Evolutionary conservation across 306 rosid genomes (phyloP).

Genomic region (Leucaena leucocephala): DNA sequence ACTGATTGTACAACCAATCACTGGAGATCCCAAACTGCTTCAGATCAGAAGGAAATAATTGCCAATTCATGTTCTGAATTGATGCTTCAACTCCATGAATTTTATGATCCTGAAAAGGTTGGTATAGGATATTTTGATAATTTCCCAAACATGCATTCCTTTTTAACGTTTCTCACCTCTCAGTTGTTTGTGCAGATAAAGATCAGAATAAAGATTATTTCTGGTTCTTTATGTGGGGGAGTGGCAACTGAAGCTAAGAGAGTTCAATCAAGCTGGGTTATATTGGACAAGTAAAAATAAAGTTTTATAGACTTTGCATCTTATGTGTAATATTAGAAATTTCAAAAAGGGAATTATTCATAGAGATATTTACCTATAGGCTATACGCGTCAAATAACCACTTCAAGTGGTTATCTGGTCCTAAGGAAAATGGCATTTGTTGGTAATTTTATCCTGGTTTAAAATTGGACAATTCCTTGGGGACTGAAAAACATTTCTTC

Average conservation of each 20-base stretch:
- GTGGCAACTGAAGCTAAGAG: conserved; percentile 91
- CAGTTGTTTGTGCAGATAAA: conserved; percentile 59
- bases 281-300: conserved; percentile 77
- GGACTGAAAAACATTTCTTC: conserved; percentile 16
- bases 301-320: conserved; percentile 35
- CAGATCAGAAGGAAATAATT: conserved; percentile 76
- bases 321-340: neutral
- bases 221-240: conserved; percentile 56
- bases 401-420: neutral
- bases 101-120: conserved; percentile 87
- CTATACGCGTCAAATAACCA: neutral
- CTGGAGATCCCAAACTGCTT: conserved; percentile 54
- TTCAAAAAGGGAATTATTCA: neutral
- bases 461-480: conserved; percentile 17
- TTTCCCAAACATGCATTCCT: conserved; percentile 15
- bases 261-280: conserved; percentile 91
- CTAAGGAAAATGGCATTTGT: neutral
- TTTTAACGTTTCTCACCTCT: conserved; percentile 24
- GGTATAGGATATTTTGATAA: conserved; percentile 22
- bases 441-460: neutral
- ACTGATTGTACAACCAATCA: conserved; percentile 66
- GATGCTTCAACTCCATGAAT: conserved; percentile 79
- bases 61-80: conserved; percentile 82
- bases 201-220: conserved; percentile 77
- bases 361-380: neutral